These are phyloP conservation scores for Sabuloglossum arenarium DNA, from an alignment of 495 filamentous ascomycete genomes.

Conservation along the genomic window DNA sequence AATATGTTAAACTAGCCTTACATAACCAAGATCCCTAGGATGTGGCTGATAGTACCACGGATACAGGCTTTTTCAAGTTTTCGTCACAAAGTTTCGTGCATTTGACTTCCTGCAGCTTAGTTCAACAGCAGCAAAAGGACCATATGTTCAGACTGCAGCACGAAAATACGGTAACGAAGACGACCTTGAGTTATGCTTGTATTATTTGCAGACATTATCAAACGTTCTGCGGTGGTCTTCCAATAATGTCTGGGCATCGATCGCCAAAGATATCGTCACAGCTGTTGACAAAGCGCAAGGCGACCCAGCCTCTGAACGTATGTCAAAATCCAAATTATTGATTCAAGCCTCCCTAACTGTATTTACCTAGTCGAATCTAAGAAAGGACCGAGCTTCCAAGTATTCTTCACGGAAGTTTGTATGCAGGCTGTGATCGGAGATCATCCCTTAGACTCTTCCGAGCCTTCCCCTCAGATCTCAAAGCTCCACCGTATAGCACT, in stretches of 20 bases:
- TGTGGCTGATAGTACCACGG: background rate
- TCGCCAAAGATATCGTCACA: constrained; percentile 23
- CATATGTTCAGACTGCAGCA: background rate
- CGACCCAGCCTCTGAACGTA: constrained; percentile 16
- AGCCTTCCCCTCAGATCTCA: constrained; percentile 22
- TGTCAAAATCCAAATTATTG: background rate
- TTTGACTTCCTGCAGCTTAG: constrained; percentile 24
- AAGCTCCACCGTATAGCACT: constrained; percentile 51
- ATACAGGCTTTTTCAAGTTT: constrained; percentile 31
- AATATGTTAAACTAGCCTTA: background rate
- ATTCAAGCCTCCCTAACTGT: background rate
- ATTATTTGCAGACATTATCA: constrained; percentile 55
- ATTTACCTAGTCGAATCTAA: constrained; percentile 23
- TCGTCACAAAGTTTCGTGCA: constrained; percentile 31
- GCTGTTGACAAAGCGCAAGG: constrained; percentile 16
- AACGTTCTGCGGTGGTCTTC: constrained; percentile 46
- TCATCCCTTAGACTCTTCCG: constrained; percentile 13
- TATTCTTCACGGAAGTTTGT: constrained; percentile 38
- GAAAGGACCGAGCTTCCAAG: constrained; percentile 32
- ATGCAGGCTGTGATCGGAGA: constrained; percentile 32
- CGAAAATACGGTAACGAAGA: constrained; percentile 24
- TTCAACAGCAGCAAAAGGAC: background rate
- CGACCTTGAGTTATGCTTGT: constrained; percentile 55
- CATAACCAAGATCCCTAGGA: background rate
- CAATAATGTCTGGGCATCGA: constrained; percentile 35